A percentile compares a stretch with the other conserved stretches of the same genome.
These are phyloP conservation scores for Roridomyces roridus DNA, from an alignment of 768 basidiomycete species.

Conservation along the genomic window DNA sequence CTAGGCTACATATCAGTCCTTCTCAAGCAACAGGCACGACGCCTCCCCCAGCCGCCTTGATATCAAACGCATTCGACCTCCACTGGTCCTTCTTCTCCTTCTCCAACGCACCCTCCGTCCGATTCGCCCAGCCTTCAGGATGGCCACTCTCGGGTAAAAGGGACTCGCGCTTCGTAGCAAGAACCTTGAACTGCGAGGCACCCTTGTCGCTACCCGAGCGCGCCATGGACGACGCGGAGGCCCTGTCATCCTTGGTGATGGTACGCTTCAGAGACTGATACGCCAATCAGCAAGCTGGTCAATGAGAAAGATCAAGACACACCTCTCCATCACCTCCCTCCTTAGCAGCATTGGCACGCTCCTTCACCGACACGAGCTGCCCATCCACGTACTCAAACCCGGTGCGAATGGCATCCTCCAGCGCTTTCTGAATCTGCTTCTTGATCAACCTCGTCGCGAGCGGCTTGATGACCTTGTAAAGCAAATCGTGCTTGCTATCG, in stretches of 20 bases:
- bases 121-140: constrained; percentile 76
- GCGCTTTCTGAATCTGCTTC: constrained; percentile 62
- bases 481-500: constrained; percentile 87
- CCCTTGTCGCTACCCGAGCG: not conserved
- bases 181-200: constrained; percentile 80
- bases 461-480: constrained; percentile 86
- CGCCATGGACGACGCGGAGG: constrained; percentile 26
- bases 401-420: constrained; percentile 72
- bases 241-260: constrained; percentile 54
- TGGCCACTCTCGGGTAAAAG: constrained; percentile 68
- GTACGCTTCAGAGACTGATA: constrained; percentile 62
- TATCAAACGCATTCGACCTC: constrained; percentile 46
- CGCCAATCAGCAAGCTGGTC: not conserved
- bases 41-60: not conserved
- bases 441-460: constrained; percentile 86
- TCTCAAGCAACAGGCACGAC: not conserved
- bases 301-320: not conserved
- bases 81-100: constrained; percentile 39
- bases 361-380: constrained; percentile 87
- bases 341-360: constrained; percentile 55
- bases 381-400: constrained; percentile 89
- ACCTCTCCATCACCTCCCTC: constrained; percentile 49
- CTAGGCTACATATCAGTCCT: too few relatives aligned
- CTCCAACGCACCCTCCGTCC: constrained; percentile 44
- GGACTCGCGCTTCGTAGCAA: constrained; percentile 72